Evolutionary conservation across 1,284 basidiomycete genomes (phyloP).

Genomic region (Ganoderma leucocontextum): DNA sequence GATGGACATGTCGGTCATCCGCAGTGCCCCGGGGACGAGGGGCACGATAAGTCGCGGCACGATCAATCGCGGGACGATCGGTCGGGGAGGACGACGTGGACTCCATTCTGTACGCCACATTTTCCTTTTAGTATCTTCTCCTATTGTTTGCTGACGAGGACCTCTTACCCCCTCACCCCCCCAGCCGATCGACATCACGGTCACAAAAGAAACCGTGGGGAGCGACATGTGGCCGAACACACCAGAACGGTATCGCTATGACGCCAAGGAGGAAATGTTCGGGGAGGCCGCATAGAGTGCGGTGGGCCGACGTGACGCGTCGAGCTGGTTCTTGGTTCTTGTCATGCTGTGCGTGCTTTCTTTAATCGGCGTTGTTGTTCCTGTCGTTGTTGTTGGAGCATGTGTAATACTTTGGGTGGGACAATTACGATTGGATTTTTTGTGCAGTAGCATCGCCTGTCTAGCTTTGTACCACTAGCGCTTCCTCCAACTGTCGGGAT

Average conservation of each 20-base stretch:
- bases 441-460: not conserved
- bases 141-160: not conserved
- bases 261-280: constrained; percentile 5
- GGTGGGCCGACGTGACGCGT: not conserved
- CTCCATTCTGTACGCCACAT: not conserved
- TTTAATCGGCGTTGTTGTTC: not conserved
- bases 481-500: not conserved
- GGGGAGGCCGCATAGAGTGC: constrained; percentile 1
- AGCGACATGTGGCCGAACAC: not conserved
- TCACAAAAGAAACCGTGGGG: constrained; percentile 20
- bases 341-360: not conserved
- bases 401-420: not conserved
- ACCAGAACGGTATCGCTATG: not conserved
- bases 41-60: constrained; percentile 6
- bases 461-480: not conserved
- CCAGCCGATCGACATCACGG: constrained; percentile 19
- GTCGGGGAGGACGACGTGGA: not conserved
- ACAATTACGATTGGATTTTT: not conserved
- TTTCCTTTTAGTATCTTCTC: too few species aligned
- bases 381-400: not conserved
- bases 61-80: not conserved
- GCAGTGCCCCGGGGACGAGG: not conserved
- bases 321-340: not conserved
- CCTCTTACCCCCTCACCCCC: not conserved
- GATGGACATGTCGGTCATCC: constrained; percentile 24